Base-by-base conservation (phyloP, 257 asterid species). In the Ballota nigra region DNA sequence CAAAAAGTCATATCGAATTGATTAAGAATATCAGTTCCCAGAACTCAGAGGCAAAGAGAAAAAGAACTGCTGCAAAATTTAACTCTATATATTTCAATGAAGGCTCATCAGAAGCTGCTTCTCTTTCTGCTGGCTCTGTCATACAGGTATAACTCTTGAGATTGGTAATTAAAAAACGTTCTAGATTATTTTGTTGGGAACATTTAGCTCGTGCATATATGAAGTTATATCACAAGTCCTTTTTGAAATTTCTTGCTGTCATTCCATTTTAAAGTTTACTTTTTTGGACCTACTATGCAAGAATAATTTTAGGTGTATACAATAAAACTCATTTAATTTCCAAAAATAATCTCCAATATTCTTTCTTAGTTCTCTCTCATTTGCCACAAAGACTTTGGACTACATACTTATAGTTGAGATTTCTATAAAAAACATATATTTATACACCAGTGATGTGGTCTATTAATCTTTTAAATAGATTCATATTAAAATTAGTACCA, bases 41-140 rank as follows among this genome's bases (percentile, higher is more conserved):
- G 66, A 77, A 82, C 53, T 60, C 76, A 12, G 79, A 66, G 34
- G 63, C 83, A 10, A 75, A 33, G 78, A 86, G 97, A 70, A 78
- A 74, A 59, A 64, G 68, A 71, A 67, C 67, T 24, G 87, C 98
- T 51, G 73, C 79, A 19, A 82, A 79, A 12, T 91, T 79, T 62
- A 86, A 86, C 83, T 94, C 99, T 15, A 84, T 94, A 63, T 94
- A 94, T 87, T 89, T 94, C 86, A 94, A 86, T 47, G 84, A 84
- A 73, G 98, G 98, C 68, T 89, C 99, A 33, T 83, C 98, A 18
- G 89, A 89, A 74, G 90, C 99, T 40, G 99, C 99, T 74, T 85
- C 40, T 81, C 92, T 94, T 82, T 94, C 99, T 72, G 93, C 97
- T 22, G 99, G 99, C 45, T 91, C 97, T 47, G 97, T 89, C 33